Percentiles rank a stretch among this genome's conserved stretches.
Evolutionary conservation across 257 asterid species (phyloP).

Genomic region (Ilex aquifolium): DNA sequence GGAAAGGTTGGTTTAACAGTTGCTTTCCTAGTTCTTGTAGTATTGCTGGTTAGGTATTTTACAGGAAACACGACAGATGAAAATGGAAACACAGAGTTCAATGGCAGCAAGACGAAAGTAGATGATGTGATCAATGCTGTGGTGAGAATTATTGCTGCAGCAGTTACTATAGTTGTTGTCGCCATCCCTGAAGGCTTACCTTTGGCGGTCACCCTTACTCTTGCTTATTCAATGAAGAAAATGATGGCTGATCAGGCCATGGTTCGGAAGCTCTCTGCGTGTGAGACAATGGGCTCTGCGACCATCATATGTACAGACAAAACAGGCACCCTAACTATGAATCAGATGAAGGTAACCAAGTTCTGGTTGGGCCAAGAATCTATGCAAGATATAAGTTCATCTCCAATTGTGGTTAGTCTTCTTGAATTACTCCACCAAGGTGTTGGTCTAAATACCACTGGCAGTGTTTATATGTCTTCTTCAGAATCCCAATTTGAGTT

Average conservation of each 20-base stretch:
- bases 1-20: slow-evolving; percentile 44
- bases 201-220: slow-evolving; percentile 48
- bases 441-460: slow-evolving; percentile 46
- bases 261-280: slow-evolving; percentile 52
- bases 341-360: slow-evolving; percentile 40
- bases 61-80: slow-evolving; percentile 33
- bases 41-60: slow-evolving; percentile 34
- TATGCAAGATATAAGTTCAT: neutral
- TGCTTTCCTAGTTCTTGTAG: slow-evolving; percentile 39
- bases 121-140: slow-evolving; percentile 38
- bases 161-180: slow-evolving; percentile 45
- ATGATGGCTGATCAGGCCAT: slow-evolving; percentile 57
- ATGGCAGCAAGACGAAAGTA: slow-evolving; percentile 21
- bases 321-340: slow-evolving; percentile 42
- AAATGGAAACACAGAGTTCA: slow-evolving; percentile 30
- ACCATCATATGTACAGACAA: slow-evolving; percentile 45
- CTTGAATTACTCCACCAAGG: slow-evolving; percentile 35
- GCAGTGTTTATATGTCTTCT: slow-evolving; percentile 20
- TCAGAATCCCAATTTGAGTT: slow-evolving; percentile 26
- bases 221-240: slow-evolving; percentile 49
- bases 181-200: slow-evolving; percentile 61
- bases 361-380: slow-evolving; percentile 33
- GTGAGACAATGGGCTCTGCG: slow-evolving; percentile 57
- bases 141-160: slow-evolving; percentile 35
- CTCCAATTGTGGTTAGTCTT: slow-evolving; percentile 14